Base-by-base conservation (phyloP, 805 yeast genomes). In the Tetrapisispora arboricola region DNA sequence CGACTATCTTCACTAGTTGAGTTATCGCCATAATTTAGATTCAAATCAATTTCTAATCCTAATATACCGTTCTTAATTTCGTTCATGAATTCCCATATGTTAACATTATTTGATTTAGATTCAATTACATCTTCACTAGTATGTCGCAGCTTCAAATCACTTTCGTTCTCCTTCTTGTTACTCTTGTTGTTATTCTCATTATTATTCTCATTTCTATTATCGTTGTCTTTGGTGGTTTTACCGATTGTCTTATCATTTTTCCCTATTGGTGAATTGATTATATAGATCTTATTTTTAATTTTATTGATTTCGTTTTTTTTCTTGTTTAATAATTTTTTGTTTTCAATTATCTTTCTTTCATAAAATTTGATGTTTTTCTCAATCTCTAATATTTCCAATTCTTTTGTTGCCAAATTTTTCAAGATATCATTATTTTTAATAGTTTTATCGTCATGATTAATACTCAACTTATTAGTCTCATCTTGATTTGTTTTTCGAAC, bases 331-430 rank as follows among this genome's bases (percentile, higher is more conserved):
- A 63, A 64, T 39, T 68, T 72, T 36, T 79, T 66, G 40, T 78
- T 82, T 36, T 57, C 49, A 41, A 70, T 73, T 34, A 73, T 65
- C 5, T 61, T 55, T 24, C 64, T 55, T 38, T 75, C 69, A 50
- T 80, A 44, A 17, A 64, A 69, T 32, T 69, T 70, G 18, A 79
- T 68, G 34, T 66, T 63, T 48, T 75, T 78, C 46, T 76, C 79
- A 32, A 79, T 58, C 49, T 81, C 87, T 38, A 81, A 70, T 19
- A 80, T 64, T 21, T 72, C 73, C 73, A 79, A 73, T 54, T 82
- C 92, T 51, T 78, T 81, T 30, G 75, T 63, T 0, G 90, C 90
- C 34, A 82, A 60, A 7, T 70, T 60, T 45, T 84, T 67, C 36
- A 81, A 60, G 38, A 77, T 72, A 6, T 70, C 74, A 43, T 75